Evolutionary conservation across 495 filamentous ascomycete genomes (phyloP), one percentile per base, ranked within the genome.

Genomic region (Lasiosphaeriaceae sp.): DNA sequence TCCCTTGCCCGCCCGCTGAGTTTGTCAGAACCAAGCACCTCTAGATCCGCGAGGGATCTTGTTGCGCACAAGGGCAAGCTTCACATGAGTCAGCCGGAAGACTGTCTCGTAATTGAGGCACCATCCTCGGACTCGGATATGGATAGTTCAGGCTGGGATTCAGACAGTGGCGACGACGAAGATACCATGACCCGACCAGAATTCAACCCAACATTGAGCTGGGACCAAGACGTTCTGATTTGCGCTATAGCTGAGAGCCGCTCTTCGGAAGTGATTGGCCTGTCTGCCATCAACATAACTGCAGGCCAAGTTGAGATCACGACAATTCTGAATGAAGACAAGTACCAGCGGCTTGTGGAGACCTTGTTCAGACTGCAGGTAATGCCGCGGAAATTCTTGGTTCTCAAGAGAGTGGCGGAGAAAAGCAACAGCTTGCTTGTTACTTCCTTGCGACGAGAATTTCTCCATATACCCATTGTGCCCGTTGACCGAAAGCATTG

Each of bases 191-290:
- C n/a, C n/a, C n/a, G n/a, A n/a, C n/a, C n/a, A n/a, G n/a, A n/a
- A n/a, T n/a, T n/a, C n/a, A n/a, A n/a, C n/a, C n/a, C n/a, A n/a
- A n/a, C n/a, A n/a, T n/a, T 31, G 3, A 3, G 26, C 26, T 31
- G 61, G 61, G 62, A 52, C 22, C 23, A 54, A 4, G 59, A 95
- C 63, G 82, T 87, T 50, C 84, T 97, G 60, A 75, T 97, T 44
- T 97, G 93, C 65, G 92, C 94, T n/a, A 74, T 97, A 54, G 89
- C 87, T 58, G 94, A 99, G 71, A 62, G 90, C 39, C 90, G 91
- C 12, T 80, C 93, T 26, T 88, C 90, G 48, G 89, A 39, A 2
- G 87, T 97, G 22, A 53, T 70, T 22, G 95, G 93, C 8, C 76
- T 98, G 49, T 90, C 94, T 16, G 90, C 93, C 58, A 76, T 98